Conservation (phyloP, 352 stramenopile genomes). For the Phytophthora idaei region DNA sequence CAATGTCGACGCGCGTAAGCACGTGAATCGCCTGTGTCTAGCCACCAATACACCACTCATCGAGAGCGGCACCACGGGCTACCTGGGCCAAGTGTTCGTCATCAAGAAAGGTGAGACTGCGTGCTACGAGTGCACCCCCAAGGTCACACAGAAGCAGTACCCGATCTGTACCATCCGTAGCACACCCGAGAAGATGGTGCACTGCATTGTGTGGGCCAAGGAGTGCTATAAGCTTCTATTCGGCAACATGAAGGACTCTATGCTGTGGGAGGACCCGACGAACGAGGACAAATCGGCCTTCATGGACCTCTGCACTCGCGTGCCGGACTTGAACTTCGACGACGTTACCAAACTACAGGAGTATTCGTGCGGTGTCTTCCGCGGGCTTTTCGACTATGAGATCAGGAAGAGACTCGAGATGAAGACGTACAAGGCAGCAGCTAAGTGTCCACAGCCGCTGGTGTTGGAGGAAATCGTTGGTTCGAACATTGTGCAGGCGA, state of each 20-base stretch:
- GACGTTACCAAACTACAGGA: conserved; percentile 45
- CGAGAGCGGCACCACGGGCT: conserved; percentile 98
- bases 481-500: conserved; percentile 43
- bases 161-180: conserved; percentile 99
- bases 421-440: conserved; percentile 96
- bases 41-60: conserved; percentile 88
- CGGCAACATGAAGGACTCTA: conserved; percentile 88
- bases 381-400: conserved; percentile 94
- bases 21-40: conserved; percentile 99
- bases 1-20: conserved; percentile 98
- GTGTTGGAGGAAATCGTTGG: conserved; percentile 66
- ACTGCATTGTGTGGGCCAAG: conserved; percentile 99
- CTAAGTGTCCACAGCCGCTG: conserved; percentile 88
- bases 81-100: conserved; percentile 97
- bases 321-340: conserved; percentile 50
- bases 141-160: conserved; percentile 97
- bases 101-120: conserved; percentile 98
- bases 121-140: conserved; percentile 99
- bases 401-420: conserved; percentile 97
- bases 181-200: conserved; percentile 99
- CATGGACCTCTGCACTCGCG: conserved; percentile 75
- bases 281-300: conserved; percentile 87
- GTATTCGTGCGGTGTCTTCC: conserved; percentile 84
- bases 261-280: conserved; percentile 94
- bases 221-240: conserved; percentile 91